phyloP scores from a whole-genome alignment of 768 basidiomycete genomes.

The Cystobasidium tubakii region DNA sequence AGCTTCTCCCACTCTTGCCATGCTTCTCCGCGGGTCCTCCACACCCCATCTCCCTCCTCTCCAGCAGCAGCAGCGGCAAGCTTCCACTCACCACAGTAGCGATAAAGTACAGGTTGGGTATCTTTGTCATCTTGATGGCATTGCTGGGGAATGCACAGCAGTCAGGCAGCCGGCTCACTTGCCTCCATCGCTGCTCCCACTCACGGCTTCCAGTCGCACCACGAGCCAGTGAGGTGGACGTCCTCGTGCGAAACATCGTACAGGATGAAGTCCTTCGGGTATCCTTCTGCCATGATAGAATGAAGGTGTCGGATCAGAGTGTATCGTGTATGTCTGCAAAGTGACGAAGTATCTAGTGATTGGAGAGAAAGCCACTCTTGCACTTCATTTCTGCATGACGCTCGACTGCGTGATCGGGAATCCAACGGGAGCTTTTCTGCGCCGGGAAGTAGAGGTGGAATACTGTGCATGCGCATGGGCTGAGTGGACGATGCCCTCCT shows the following conservation, averaged over 20 bases:
- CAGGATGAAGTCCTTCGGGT: slow-evolving; percentile 28
- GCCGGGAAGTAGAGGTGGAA: no score
- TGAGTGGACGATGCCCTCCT: no score
- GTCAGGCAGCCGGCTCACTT: background rate
- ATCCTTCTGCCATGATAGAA: background rate
- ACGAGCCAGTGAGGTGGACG: slow-evolving; percentile 32
- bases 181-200: background rate
- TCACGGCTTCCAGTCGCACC: slow-evolving; percentile 32
- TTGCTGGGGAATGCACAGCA: background rate
- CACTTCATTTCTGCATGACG: background rate
- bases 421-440: background rate
- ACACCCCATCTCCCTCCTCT: background rate
- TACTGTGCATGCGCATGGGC: no score
- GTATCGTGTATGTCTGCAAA: background rate
- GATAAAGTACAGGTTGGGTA: slow-evolving; percentile 33
- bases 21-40: slow-evolving; percentile 6
- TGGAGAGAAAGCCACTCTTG: background rate
- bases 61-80: slow-evolving; percentile 8
- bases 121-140: slow-evolving; percentile 33
- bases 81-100: slow-evolving; percentile 27
- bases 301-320: background rate
- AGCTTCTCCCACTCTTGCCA: background rate
- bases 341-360: background rate
- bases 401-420: no score
- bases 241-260: slow-evolving; percentile 21